Evolutionary conservation across 495 filamentous ascomycete genomes (phyloP), one percentile per base, ranked within the genome.

Genomic region (Hypoxylon crocopeplum): DNA sequence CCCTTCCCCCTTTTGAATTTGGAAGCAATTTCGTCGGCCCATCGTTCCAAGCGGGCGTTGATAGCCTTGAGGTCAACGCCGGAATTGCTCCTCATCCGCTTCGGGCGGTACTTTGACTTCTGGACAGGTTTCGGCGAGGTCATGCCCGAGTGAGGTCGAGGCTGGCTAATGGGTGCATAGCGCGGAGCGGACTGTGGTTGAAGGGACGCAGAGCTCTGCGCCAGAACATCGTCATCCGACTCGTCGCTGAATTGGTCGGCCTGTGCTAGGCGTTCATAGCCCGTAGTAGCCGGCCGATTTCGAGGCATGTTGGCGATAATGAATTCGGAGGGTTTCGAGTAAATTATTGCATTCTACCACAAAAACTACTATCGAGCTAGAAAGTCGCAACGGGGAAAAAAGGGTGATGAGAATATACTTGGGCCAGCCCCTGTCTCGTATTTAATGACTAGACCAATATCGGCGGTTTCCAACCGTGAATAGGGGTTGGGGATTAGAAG

Each of bases 21-120:
- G 61, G 88, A 89, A 22, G 95, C 93, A 66, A 99, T 98, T 77
- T 99, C 93, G 61, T 97, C 93, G 33, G 95, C 95, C 94, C 94
- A 99, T 62, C 90, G 81, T 71, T 99, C 94, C 15, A 99, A 79
- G 40, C 94, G 85, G 49, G 94, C 93, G 75, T 99, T 99, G 72
- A 99, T 97, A 56, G 93, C 94, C 73, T 98, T 98, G 66, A 99
- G 93, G 71, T 99, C 94, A 8, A 98, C 94, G 3, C 91, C 93
- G 22, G 91, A 92, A 52, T 85, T 90, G 68, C 91, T 96, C 54
- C 92, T 88, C 59, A 87, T 79, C 34, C 78, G 77, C 42, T 84
- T 83, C 16, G 65, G 49, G 36, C 85, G 75, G 24, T 72, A 69
- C 36, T 79, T 73, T 27, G 74, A 72, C 39, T 76, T 75, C 54